Conservation (phyloP, 169 alveolate species). For the Perkinsus marinus region DNA sequence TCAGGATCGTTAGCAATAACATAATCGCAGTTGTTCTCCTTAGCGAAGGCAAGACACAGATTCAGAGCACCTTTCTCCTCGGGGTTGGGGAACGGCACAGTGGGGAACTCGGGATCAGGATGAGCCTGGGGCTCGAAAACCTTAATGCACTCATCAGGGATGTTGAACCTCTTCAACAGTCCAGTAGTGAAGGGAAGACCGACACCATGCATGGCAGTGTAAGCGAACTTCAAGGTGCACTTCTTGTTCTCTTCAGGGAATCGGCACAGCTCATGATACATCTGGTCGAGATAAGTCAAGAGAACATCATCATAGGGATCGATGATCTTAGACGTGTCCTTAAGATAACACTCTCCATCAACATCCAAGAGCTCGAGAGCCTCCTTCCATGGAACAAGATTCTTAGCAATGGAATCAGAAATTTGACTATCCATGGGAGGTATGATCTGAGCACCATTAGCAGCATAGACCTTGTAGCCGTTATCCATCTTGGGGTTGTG, state of each 20-base stretch:
- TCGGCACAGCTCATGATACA: conserved; percentile 31
- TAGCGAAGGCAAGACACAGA: conserved; percentile 42
- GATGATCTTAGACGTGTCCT: conserved; percentile 32
- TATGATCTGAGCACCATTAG: conserved; percentile 57
- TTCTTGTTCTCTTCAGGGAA: conserved; percentile 24
- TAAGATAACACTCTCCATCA: conserved; percentile 18
- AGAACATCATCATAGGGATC: conserved; percentile 36
- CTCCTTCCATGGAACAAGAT: conserved; percentile 38
- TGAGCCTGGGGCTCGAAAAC: conserved; percentile 32
- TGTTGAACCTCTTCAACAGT: not conserved
- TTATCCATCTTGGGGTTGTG: conserved; percentile 61
- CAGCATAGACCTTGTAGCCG: conserved; percentile 61
- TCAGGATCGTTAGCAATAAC: conserved; percentile 69
- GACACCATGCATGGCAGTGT: conserved; percentile 73
- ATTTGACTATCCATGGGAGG: conserved; percentile 48
- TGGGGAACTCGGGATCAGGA: conserved; percentile 61
- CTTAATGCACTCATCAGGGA: not conserved
- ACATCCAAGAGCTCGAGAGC: conserved; percentile 22
- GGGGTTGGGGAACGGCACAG: conserved; percentile 61
- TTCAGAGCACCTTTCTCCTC: conserved; percentile 53
- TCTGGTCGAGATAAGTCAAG: conserved; percentile 29
- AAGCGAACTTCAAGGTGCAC: conserved; percentile 38
- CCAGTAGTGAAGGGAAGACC: conserved; percentile 22
- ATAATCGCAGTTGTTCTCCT: conserved; percentile 28
- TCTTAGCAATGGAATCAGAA: conserved; percentile 30